Base-by-base conservation (phyloP, 352 stramenopile species). In the Globisporangium ultimum region DNA sequence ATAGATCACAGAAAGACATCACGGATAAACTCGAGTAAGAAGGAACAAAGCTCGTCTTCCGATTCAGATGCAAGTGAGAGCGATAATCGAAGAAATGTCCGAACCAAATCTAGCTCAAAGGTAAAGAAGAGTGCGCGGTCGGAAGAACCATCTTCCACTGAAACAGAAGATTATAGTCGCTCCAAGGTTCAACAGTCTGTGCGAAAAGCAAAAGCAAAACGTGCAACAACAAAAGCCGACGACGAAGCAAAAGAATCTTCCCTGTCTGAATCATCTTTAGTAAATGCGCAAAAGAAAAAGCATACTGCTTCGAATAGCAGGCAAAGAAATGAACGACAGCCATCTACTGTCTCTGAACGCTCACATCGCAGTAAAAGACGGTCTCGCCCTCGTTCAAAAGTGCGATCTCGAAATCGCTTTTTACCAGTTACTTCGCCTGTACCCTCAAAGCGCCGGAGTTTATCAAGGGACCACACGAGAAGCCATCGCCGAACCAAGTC, bases 161-260 rank as follows among this genome's bases (percentile, higher is more conserved):
- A 64, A 14, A 54, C 49, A 10, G 58, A 64, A n/a, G 49, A 54
- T 40, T 49, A 64, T 0, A 49, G 9, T 2, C 48, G 21, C 11
- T n/a, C 15, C 13, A 55, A 55, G 24, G 7, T 11, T 15, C 34
- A 18, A 22, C 45, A 58, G 53, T 1, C 28, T 36, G 28, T 36
- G 9, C 28, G 28, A 36, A 36, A 36, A 36, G 8, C 28, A 5
- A 36, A 10, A 36, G 7, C 28, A 10, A 36, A 36, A 36, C 22
- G 53, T 2, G 43, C 43, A 17, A 20, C 21, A 32, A 53, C 49
- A 51, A 42, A 22, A 24, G 8, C 28, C 15, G 49, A 63, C 18
- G 58, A 58, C 14, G 58, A 53, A 17, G 58, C 40, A 14, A 57
- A 56, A 32, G 43, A 50, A n/a, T 57, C 46, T 42, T 51, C 58